Conservation (phyloP, 1,284 basidiomycete genomes). For the Termitomyces sp. region DNA sequence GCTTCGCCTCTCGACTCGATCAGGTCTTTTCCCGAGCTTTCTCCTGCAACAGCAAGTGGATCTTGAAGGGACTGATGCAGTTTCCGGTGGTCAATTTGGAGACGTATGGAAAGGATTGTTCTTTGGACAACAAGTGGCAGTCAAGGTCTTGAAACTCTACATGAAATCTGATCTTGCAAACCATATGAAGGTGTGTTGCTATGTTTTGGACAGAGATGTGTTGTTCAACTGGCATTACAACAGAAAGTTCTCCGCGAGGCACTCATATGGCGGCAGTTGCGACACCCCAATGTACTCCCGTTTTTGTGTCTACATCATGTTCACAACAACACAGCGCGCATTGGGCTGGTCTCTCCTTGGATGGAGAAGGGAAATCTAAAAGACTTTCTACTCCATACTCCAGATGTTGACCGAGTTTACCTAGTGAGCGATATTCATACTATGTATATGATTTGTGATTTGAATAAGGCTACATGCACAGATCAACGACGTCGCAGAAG, state of each 20-base stretch:
- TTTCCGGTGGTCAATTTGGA: neutral
- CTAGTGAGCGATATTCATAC: no score
- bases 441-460: neutral
- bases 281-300: slow-evolving; percentile 24
- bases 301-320: slow-evolving; percentile 22
- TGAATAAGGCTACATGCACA: no score
- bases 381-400: slow-evolving; percentile 14
- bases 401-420: slow-evolving; percentile 16
- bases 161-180: neutral
- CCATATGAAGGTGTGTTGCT: no score
- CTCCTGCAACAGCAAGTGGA: neutral
- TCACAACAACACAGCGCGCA: slow-evolving; percentile 12
- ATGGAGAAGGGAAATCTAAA: slow-evolving; percentile 29
- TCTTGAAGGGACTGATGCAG: neutral
- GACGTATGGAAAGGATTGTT: neutral
- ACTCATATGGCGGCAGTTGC: slow-evolving; percentile 23
- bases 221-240: no score
- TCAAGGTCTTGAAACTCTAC: neutral
- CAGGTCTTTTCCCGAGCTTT: neutral
- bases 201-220: no score
- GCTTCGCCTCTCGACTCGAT: neutral
- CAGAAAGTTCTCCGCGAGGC: slow-evolving; percentile 20
- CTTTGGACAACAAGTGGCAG: neutral
- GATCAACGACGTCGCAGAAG: no score
- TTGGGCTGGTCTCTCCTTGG: slow-evolving; percentile 32